Base-by-base conservation (phyloP, 1,139 yeast species). In the Taphrina flavorubra region DNA sequence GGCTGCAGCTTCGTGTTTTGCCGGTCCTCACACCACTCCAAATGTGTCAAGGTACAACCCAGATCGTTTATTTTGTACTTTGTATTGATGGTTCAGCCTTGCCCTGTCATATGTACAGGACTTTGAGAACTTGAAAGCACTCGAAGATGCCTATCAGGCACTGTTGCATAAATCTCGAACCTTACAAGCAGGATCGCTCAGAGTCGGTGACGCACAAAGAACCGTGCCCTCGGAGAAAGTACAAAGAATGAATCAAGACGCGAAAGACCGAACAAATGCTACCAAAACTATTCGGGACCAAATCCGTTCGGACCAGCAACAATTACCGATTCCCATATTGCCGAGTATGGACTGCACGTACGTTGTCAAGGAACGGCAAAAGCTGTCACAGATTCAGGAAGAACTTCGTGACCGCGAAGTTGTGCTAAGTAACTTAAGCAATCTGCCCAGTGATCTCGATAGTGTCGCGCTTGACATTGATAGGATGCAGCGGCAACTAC, bases 401-500 rank as follows among this genome's bases (percentile, higher is more conserved):
- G 49, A 40, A 8, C 18, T 56, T 36, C 7, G 16, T 5, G 37
- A 20, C 20, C 60, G 34, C 34, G 62, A 58, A 36, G 40, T 47
- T 8, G 11, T 36, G 20, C 53, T 58, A n/a, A 11, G 3, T 1
- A 46, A 36, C 31, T 6, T 58, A 4, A 7, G n/a, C 16, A n/a
- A 18, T 13, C 62, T 58, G 39, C 62, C 62, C 31, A 10, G 11
- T 8, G 25, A 46, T 36, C 51, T 58, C 36, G 53, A 42, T 31
- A 8, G 20, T 14, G 40, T 58, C 25, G 1, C 14, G 5, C 53
- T 58, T 13, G 62, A 44, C 20, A 58, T 37, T 40, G 62, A 58
- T 31, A 51, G 53, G 14, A 42, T 58, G 62, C 51, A 42, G 25
- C 18, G 62, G 16, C 62, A 31, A 13, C 62, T 58, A 3, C 49